Conservation (phyloP, 805 yeast species). For the Pichia insulana region DNA sequence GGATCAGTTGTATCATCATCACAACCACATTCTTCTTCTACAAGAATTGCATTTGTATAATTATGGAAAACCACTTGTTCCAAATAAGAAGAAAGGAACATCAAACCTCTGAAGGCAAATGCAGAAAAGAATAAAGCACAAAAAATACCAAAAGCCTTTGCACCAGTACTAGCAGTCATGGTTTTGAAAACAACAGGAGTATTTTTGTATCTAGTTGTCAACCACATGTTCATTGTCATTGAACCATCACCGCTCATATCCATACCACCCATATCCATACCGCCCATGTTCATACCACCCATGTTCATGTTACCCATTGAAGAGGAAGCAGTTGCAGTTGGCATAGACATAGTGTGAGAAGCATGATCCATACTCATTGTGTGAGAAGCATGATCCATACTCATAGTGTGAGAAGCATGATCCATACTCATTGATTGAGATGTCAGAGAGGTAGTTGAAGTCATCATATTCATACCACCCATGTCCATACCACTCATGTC, state of each 20-base stretch:
- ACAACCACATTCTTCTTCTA: constrained; percentile 29
- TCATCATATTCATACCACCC: constrained; percentile 16
- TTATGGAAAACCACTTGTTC: constrained; percentile 60
- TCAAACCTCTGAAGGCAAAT: constrained; percentile 49
- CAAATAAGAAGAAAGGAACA: constrained; percentile 51
- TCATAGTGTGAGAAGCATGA: too few relatives aligned
- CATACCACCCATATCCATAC: constrained; percentile 11
- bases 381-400: too few relatives aligned
- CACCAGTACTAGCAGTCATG: constrained; percentile 45
- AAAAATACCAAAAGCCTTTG: constrained; percentile 68
- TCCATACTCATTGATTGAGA: too few relatives aligned
- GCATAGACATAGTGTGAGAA: too few relatives aligned
- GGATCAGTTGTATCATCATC: constrained; percentile 19
- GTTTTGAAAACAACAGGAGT: constrained; percentile 58
- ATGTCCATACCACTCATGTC: neutral
- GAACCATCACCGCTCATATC: constrained; percentile 10
- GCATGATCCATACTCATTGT: too few relatives aligned
- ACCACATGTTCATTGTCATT: constrained; percentile 48
- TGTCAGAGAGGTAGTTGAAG: too few relatives aligned
- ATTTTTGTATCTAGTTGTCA: constrained; percentile 40
- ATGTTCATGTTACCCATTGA: neutral
- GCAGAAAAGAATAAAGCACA: constrained; percentile 49
- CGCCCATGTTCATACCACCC: neutral
- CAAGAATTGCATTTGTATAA: constrained; percentile 22
- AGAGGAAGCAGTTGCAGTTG: too few relatives aligned